These are phyloP conservation scores for Leptographium procerum DNA, from an alignment of 2,329 filamentous ascomycete genomes.

Conservation along the genomic window DNA sequence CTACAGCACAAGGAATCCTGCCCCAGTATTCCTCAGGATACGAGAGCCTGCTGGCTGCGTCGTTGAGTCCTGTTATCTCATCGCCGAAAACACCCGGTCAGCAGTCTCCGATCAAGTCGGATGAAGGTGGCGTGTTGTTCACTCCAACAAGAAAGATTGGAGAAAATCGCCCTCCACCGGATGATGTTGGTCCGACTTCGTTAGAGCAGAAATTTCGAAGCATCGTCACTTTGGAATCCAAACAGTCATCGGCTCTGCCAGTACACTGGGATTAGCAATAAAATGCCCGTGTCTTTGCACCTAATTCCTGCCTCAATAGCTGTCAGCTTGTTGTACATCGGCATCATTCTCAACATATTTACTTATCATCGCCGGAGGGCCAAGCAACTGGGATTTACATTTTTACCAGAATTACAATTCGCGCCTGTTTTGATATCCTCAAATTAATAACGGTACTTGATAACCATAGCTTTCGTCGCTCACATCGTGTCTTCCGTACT, in stretches of 20 bases:
- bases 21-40: conserved; percentile 12
- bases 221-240: conserved; percentile 8
- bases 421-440: not conserved
- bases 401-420: not conserved
- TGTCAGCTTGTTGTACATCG: not conserved
- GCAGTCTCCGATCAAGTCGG: conserved; percentile 9
- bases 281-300: not conserved
- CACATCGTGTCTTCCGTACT: not conserved
- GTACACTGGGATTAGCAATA: conserved; percentile 5
- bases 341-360: conserved; percentile 2
- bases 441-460: not conserved
- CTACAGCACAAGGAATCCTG: conserved; percentile 39
- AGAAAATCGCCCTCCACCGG: conserved; percentile 32
- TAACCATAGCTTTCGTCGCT: not conserved
- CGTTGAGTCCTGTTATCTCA: conserved; percentile 3
- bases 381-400: not conserved
- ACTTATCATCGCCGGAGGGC: not conserved
- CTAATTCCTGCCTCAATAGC: not conserved
- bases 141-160: conserved; percentile 22
- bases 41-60: conserved; percentile 10
- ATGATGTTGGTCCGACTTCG: conserved; percentile 15
- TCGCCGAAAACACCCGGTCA: conserved; percentile 11
- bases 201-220: conserved; percentile 19
- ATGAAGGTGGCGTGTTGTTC: conserved; percentile 10
- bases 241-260: conserved; percentile 7